Evolutionary conservation across 352 stramenopile species (phyloP), one percentile per base, ranked within the genome.

Genomic region (Globisporangium takayamanum): DNA sequence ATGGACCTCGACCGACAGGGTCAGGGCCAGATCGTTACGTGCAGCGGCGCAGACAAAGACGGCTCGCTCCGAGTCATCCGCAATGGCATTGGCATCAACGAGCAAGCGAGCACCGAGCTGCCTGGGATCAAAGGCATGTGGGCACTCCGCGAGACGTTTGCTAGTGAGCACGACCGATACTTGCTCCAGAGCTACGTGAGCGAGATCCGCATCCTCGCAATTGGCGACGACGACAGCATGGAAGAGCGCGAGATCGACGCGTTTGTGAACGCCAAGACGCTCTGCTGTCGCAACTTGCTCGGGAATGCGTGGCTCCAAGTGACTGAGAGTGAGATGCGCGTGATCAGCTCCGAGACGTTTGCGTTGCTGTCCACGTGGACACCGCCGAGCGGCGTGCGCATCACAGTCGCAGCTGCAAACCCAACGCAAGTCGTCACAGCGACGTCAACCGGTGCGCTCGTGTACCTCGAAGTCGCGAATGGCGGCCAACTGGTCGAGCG

Each of bases 61-160:
- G 96, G 96, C 25, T 98, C 89, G 33, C 64, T 99, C 42, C 92
- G 96, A 44, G 84, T 99, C n/a, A 97, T 99, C 50, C 91, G 96
- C 18, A 99, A 99, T 63, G 97, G 97, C n/a, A 98, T 99, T 66
- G 97, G 96, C 0, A 98, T 99, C 67, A 97, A 98, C 46, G 97
- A 98, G 53, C 86, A 97, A 64, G 96, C 97, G 2, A 86, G 73
- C 18, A 96, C 98, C 0, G 96, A 98, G 62, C 76, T 99, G 6
- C 78, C 86, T 18, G 97, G 97, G 59, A 99, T 99, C 68, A 98
- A 98, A 68, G 96, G 93, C 20, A 98, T 99, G 93, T 99, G 96
- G 96, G 82, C 82, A 10, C 67, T 99, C 58, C 88, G 96, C 22
- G 66, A 88, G 48, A 75, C 66, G 1, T 98, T 95, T 60, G 70